Base-by-base conservation (phyloP, 1,284 basidiomycete species). In the Abortiporus biennis region DNA sequence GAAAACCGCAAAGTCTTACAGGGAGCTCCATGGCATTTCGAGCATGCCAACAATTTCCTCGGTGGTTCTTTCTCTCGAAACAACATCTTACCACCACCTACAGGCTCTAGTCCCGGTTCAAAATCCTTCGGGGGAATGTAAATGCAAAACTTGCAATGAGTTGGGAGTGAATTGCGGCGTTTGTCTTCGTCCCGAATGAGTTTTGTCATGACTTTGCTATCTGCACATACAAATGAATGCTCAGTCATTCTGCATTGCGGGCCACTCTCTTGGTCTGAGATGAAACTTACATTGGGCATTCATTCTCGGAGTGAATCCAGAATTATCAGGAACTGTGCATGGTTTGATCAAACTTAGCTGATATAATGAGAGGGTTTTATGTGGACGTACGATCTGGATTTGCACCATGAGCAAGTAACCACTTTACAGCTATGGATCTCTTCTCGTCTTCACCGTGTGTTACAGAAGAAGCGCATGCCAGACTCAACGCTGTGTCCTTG, bases 181-280 rank as follows among this genome's bases (percentile, higher is more conserved):
- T 29, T 39, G 23, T 39, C 38, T 29, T 39, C 38, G 23, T 39
- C 38, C 6, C 21, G 20, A 19, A 39, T 25, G 6, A 39, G 38
- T 25, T 39, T 39, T n/a, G 38, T 39, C 16, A 39, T 39, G 8
- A 39, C 23, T 29, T 29, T 39, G 38, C 38, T 39, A 19, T 39
- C 38, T 39, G 38, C 23, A 19, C 19, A n/a, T 8, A 32, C 4
- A 22, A 22, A 22, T 38, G 9, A 12, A 13, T 38, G 20, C 5
- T 5, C 15, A 19, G 5, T 6, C n/a, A 17, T 9, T 20, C 11
- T 11, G 19, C 15, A 6, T 37, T 17, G 21, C 20, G 6, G 15
- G 13, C 11, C 17, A 15, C 36, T n/a, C n/a, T n/a, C n/a, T n/a
- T n/a, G n/a, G n/a, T n/a, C n/a, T n/a, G n/a, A n/a, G n/a, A n/a